A percentile compares a stretch with the other conserved stretches of the same genome.
Evolutionary conservation across 129 eudicot genomes (phyloP).

Genomic region (Tagetes erecta): DNA sequence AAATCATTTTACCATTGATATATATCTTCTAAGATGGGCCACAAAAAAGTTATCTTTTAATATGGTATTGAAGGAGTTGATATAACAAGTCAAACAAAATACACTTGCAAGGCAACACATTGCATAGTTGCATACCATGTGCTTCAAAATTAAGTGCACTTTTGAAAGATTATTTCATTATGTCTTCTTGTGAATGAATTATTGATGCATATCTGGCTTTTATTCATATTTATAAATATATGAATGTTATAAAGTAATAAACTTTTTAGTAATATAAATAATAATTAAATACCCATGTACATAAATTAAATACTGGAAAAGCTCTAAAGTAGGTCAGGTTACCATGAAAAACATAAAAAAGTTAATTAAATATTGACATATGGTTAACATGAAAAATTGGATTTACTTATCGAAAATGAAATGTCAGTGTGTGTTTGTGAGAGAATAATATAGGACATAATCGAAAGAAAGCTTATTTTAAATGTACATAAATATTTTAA

Average conservation of each 20-base stretch:
- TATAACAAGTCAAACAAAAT: slow-evolving; percentile 17
- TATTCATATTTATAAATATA: slow-evolving; percentile 28
- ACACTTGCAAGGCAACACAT: slow-evolving; percentile 15
- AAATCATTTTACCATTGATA: not conserved
- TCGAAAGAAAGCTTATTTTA: not conserved
- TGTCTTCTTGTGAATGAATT: slow-evolving; percentile 37
- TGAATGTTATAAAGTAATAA: slow-evolving; percentile 29
- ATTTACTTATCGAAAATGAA: not conserved
- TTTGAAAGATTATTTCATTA: slow-evolving; percentile 33
- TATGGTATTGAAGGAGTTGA: not conserved
- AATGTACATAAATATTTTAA: not conserved
- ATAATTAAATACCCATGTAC: slow-evolving; percentile 5
- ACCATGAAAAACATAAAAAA: not conserved
- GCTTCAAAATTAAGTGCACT: slow-evolving; percentile 35
- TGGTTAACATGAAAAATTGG: not conserved
- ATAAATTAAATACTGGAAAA: slow-evolving; percentile 5
- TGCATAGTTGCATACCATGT: slow-evolving; percentile 31
- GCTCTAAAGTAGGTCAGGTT: slow-evolving; percentile 2
- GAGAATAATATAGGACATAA: not conserved
- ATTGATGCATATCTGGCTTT: slow-evolving; percentile 40
- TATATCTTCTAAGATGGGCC: not conserved
- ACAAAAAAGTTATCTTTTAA: not conserved
- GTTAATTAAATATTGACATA: not conserved
- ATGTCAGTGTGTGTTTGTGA: not conserved
- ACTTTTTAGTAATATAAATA: not conserved